phyloP scores from a whole-genome alignment of 441 rosid species.

The Corymbia citriodora region DNA sequence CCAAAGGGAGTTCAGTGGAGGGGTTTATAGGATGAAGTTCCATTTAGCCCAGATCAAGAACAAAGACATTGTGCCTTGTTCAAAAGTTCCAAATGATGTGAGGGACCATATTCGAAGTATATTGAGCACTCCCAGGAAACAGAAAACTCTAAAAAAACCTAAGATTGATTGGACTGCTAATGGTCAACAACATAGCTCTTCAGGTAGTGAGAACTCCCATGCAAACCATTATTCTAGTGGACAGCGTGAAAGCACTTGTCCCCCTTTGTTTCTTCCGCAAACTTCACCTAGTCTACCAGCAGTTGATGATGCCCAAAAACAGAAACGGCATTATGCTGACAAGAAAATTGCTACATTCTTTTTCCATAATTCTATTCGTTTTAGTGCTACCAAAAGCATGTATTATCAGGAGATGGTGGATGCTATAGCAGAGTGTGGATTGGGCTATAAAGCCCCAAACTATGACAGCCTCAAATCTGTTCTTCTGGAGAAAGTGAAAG shows the following conservation, averaged over 20 bases:
- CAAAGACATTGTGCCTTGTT: constrained; percentile 55
- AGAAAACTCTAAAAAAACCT: constrained; percentile 30
- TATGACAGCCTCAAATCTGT: constrained; percentile 33
- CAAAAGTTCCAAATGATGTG: constrained; percentile 42
- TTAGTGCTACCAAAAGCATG: constrained; percentile 38
- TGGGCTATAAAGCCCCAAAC: constrained; percentile 47
- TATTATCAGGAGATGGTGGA: constrained; percentile 52
- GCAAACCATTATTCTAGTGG: constrained; percentile 39
- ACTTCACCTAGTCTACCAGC: constrained; percentile 19
- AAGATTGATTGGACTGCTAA: constrained; percentile 27
- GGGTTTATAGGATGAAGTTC: constrained; percentile 66
- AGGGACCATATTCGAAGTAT: constrained; percentile 37
- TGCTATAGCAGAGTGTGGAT: constrained; percentile 38
- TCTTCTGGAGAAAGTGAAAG: constrained; percentile 38
- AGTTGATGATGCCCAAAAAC: constrained; percentile 28
- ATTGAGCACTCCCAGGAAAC: constrained; percentile 41
- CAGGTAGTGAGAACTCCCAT: constrained; percentile 30
- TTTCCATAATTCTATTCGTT: constrained; percentile 46
- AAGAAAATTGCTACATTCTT: constrained; percentile 42
- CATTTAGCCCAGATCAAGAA: constrained; percentile 61
- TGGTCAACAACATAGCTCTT: constrained; percentile 40
- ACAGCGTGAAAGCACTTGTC: constrained; percentile 38
- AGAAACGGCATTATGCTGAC: constrained; percentile 36
- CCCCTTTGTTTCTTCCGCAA: constrained; percentile 27
- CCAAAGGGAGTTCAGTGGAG: constrained; percentile 52